A percentile compares a stretch with the other conserved stretches of the same genome.
Evolutionary conservation across 306 rosid species (phyloP).

Genomic region (Vigna radiata): DNA sequence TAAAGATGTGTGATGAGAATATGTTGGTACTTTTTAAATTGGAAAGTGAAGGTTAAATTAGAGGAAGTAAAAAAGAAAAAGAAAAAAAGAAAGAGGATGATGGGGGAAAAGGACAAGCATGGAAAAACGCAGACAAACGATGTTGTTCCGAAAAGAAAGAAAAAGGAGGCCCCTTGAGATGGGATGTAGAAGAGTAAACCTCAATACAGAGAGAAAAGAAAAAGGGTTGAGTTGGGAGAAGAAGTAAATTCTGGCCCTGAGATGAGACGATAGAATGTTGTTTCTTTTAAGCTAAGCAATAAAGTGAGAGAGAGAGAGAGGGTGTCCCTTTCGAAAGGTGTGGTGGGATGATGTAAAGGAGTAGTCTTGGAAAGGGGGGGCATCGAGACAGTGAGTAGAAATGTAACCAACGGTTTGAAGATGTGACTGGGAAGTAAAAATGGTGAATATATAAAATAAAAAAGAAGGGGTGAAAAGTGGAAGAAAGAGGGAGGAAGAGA

Average conservation of each 20-base stretch:
- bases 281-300: slow-evolving; percentile 57
- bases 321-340: slow-evolving; percentile 57
- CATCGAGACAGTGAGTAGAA: background rate
- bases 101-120: slow-evolving; percentile 32
- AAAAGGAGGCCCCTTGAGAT: slow-evolving; percentile 20
- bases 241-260: slow-evolving; percentile 33
- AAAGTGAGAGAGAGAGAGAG: background rate
- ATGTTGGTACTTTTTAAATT: too few species aligned
- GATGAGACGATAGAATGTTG: background rate
- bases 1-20: too few species aligned
- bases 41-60: too few species aligned
- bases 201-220: slow-evolving; percentile 13
- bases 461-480: background rate
- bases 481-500: slow-evolving; percentile 11
- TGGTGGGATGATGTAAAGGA: slow-evolving; percentile 40
- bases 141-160: slow-evolving; percentile 34
- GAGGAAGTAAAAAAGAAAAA: too few species aligned
- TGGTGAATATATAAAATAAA: background rate
- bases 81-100: background rate
- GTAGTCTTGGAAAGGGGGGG: background rate
- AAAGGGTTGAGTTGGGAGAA: slow-evolving; percentile 7
- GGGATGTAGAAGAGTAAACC: slow-evolving; percentile 18
- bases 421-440: slow-evolving; percentile 47
- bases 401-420: slow-evolving; percentile 38
- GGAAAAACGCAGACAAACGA: slow-evolving; percentile 17